Evolutionary conservation across 208 protist species (phyloP).

Genomic region (Phytomonas sp.): DNA sequence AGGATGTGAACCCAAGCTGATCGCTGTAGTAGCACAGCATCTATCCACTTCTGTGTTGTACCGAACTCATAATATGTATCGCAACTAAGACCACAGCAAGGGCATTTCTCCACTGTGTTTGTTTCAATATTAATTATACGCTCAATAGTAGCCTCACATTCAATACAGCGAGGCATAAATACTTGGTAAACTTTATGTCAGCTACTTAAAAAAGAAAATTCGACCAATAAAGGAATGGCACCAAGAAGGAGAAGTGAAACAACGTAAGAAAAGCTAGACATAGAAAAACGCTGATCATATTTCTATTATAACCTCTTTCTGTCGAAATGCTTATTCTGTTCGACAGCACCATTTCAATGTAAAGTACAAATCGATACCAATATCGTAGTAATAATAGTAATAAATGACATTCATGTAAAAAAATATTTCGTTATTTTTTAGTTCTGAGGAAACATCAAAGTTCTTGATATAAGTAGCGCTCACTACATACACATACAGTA

Average conservation of each 20-base stretch:
- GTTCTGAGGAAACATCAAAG: conserved; percentile 1
- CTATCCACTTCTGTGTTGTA: conserved; percentile 64
- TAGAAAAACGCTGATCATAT: background rate
- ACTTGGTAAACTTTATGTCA: background rate
- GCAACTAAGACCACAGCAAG: conserved; percentile 35
- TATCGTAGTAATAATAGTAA: background rate
- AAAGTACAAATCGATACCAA: background rate
- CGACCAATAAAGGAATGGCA: background rate
- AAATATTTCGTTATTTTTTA: no score
- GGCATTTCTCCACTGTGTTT: conserved; percentile 64
- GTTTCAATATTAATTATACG: conserved; percentile 66
- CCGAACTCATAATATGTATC: conserved; percentile 78
- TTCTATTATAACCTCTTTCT: background rate
- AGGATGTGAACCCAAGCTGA: conserved; percentile 72
- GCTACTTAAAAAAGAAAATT: conserved; percentile 5
- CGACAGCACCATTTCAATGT: background rate
- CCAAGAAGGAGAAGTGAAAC: background rate
- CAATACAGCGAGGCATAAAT: conserved; percentile 72
- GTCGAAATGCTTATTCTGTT: background rate
- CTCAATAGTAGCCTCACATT: conserved; percentile 40
- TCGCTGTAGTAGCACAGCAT: conserved; percentile 54
- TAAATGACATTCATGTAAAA: no score
- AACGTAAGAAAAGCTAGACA: background rate
- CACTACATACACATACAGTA: background rate
- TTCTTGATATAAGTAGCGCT: background rate